Evolutionary conservation across 805 yeast species (phyloP), one percentile per base, ranked within the genome.

Genomic region (Saccharomycopsis sp.): DNA sequence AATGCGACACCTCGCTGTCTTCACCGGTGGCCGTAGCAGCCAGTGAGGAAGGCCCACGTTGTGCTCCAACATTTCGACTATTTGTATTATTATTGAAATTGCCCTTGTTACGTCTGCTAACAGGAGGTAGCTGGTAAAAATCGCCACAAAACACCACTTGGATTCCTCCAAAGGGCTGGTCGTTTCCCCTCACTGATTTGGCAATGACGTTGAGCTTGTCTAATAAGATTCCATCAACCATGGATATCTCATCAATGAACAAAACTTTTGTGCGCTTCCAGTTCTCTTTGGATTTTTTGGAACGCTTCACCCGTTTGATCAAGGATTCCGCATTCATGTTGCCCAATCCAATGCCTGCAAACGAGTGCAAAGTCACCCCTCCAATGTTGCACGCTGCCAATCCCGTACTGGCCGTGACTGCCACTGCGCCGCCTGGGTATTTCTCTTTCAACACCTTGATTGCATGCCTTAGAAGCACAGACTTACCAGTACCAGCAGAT

Each of bases 401-500:
- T 0, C 94, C 94, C 1, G 94, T 83, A 0, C 92, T 81, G 0
- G 94, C 94, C 0, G 92, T 81, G 1, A 83, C 80, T 0, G 81
- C 87, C 3, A 83, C 84, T 10, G 63, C 55, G 2, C 71, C 74
- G 0, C 48, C 48, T 0, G 69, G 67, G 54, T 74, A 67, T 44
- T 65, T 67, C 1, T 49, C 45, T 47, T 61, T 66, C 41, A 83
- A 55, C 0, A 67, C 59, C 51, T 72, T 71, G 41, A 83, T 81
- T 27, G 83, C 64, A 8, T 75, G 67, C 46, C 71, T 69, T 38
- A 92, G 62, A n/a, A 92, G 64, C 3, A 92, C 80, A 1, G 98
- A 89, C 56, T 92, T 92, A 55, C 98, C 98, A 0, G 98, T 92
- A 53, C 98, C 98, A 0, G 98, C 98, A 25, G 96, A 86, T 38